Evolutionary conservation across 371 early-diverging fungal species (phyloP).

Genomic region (Batrachochytrium dendrobatidis): DNA sequence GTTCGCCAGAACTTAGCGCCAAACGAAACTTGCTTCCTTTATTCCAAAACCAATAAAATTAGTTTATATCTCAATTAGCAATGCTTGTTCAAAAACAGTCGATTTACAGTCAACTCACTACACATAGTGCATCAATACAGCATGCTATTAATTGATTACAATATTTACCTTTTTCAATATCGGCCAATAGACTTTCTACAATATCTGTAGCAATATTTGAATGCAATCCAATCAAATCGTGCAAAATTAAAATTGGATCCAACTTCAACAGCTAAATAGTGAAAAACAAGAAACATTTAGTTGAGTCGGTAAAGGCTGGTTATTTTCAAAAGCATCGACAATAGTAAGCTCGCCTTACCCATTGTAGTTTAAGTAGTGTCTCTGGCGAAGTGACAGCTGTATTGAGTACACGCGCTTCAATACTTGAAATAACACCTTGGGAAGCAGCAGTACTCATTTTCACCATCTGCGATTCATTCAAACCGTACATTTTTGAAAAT

Average conservation of each 20-base stretch:
- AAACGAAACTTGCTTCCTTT: no score
- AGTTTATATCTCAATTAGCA: no score
- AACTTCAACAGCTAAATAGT: constrained; percentile 21
- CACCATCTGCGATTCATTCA: constrained; percentile 24
- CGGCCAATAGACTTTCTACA: constrained; percentile 16
- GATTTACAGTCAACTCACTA: no score
- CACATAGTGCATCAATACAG: no score
- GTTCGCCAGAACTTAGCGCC: not conserved
- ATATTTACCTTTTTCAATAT: constrained; percentile 19
- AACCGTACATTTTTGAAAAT: constrained; percentile 31
- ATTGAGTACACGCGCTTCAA: constrained; percentile 18
- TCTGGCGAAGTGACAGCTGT: constrained; percentile 11
- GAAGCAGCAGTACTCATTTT: constrained; percentile 20
- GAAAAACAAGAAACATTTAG: not conserved
- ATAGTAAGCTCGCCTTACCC: constrained; percentile 19
- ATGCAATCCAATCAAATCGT: constrained; percentile 26
- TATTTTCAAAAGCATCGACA: not conserved
- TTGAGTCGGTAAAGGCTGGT: not conserved
- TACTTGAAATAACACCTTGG: constrained; percentile 18
- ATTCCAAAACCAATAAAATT: no score
- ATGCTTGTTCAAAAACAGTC: no score
- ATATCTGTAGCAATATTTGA: constrained; percentile 19
- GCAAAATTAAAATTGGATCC: constrained; percentile 30
- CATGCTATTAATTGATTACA: no score
- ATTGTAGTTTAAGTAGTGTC: constrained; percentile 18